phyloP scores from a whole-genome alignment of 1,139 yeast species.

The Suhomyces bolitotheri region DNA sequence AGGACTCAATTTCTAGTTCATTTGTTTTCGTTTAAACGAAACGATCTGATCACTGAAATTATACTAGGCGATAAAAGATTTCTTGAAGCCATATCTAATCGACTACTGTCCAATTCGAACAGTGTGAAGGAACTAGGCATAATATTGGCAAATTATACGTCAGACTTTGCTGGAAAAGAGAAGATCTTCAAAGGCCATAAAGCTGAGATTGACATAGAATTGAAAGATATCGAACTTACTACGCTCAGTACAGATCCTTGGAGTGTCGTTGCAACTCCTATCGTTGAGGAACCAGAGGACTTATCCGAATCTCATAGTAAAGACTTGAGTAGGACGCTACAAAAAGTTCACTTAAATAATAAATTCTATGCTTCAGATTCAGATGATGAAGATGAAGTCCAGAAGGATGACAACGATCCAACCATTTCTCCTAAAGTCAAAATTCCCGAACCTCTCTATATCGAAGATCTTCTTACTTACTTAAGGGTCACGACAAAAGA shows the following conservation, averaged over 20 bases:
- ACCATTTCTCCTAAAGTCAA: conserved; percentile 35
- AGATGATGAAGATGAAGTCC: conserved; percentile 29
- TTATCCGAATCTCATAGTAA: not conserved
- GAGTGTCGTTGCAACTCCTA: conserved; percentile 15
- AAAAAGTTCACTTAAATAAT: not conserved
- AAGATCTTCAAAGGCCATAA: conserved; percentile 40
- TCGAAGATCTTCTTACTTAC: conserved; percentile 62
- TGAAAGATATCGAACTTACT: not conserved
- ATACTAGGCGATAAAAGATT: conserved; percentile 32
- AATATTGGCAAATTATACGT: conserved; percentile 46
- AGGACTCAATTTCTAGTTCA: conserved; percentile 37
- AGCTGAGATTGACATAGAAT: conserved; percentile 2
- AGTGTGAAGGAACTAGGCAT: conserved; percentile 46
- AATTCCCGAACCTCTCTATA: conserved; percentile 57
- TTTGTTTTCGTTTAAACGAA: conserved; percentile 24
- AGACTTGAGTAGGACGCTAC: not conserved
- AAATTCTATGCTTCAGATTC: conserved; percentile 5
- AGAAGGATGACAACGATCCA: conserved; percentile 57
- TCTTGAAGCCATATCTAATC: conserved; percentile 43
- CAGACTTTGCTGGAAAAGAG: conserved; percentile 32
- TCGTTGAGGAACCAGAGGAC: conserved; percentile 9
- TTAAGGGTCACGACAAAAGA: conserved; percentile 45
- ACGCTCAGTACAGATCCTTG: conserved; percentile 12
- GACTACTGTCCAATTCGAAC: conserved; percentile 46
- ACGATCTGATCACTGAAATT: conserved; percentile 13